Evolutionary conservation across 371 early-diverging fungal genomes (phyloP), one percentile per base, ranked within the genome.

Genomic region (Capniomyces stellatus): DNA sequence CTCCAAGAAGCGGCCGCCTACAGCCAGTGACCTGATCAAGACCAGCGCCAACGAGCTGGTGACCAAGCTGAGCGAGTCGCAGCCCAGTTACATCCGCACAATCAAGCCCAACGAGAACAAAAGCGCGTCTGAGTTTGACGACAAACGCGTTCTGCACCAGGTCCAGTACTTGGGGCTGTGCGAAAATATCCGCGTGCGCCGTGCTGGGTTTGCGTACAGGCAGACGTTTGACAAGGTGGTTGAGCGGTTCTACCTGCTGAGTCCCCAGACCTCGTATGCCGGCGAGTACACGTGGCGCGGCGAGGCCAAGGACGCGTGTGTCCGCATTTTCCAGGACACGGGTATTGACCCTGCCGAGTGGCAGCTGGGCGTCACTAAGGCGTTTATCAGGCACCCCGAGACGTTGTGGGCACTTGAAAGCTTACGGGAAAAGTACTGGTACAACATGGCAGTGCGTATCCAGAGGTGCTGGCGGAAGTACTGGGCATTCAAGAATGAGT

Each of bases 71-170:
- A 93, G 90, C 87, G 81, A 84, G 57, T 87, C 92, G 58, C 83
- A 86, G 51, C 92, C 98, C n/a, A 87, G 92, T 39, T 99, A 98
- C 69, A 92, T 99, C 35, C 85, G 97, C 66, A 95, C 96, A 54
- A 98, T 99, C 70, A 99, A 97, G 65, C 98, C 99, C 31, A 97
- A 98, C 64, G 83, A 85, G 58, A 83, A 79, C 60, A 89, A 92
- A 66, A 78, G 83, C 43, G 80, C 94, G 0, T 74, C 78, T 8
- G 91, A 90, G 58, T 98, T 84, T 66, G 92, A 97, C 64, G 63
- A 76, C 49, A 79, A 85, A 62, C 78, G 91, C 66, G 92, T 92
- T 6, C 82, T 90, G 43, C 96, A 95, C 71, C 96, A 95, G 67
- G 83, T 95, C 47, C 88, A 92, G 52, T 97, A 97, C 62, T 75